Base-by-base conservation (phyloP, 2,329 filamentous ascomycete genomes). In the Ampelomyces quisqualis region DNA sequence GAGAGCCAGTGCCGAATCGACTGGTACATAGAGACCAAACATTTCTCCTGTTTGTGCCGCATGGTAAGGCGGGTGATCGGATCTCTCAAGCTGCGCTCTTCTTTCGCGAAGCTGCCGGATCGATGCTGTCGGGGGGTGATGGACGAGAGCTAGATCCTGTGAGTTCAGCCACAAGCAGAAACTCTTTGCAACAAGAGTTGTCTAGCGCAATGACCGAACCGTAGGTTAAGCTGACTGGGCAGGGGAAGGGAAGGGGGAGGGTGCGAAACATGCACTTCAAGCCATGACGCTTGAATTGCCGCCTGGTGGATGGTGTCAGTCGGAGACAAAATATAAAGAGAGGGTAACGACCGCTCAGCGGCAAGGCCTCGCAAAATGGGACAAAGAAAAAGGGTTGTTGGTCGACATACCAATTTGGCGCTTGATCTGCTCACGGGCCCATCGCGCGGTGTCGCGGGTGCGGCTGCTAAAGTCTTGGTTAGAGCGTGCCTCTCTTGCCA, bases 381-480 rank as follows among this genome's bases (percentile, higher is more conserved):
- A 26, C 15, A 38, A 40, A 31, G 39, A 34, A 28, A 51, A 45
- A 35, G 41, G 40, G 22, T 55, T 50, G 39, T 34, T 39, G 30
- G 14, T 14, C 33, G 40, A 62, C 67, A 27, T 63, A 72, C 69
- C 69, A 37, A 84, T 72, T 72, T 98, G 93, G 60, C 89, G 86
- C 79, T 96, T 97, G 69, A 97, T 90, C 69, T 96, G 90, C 73
- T 97, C 93, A 47, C 91, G 86, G 50, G 93, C 90, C 93, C 93
- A 98, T 60, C 91, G 86, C 65, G 93, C 93, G 32, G 93, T 97
- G 54, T 96, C 89, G 53, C 93, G 85, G 3, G 93, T 98, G 50
- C 90, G 86, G 19, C 80, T 64, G 57, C 84, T 79, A 74, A 88
- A 96, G 32, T 97, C 90, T 57, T 88, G 85, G 76, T 93, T 96